Evolutionary conservation across 2,329 filamentous ascomycete genomes (phyloP).

Genomic region (Chrysoporthe puriensis): DNA sequence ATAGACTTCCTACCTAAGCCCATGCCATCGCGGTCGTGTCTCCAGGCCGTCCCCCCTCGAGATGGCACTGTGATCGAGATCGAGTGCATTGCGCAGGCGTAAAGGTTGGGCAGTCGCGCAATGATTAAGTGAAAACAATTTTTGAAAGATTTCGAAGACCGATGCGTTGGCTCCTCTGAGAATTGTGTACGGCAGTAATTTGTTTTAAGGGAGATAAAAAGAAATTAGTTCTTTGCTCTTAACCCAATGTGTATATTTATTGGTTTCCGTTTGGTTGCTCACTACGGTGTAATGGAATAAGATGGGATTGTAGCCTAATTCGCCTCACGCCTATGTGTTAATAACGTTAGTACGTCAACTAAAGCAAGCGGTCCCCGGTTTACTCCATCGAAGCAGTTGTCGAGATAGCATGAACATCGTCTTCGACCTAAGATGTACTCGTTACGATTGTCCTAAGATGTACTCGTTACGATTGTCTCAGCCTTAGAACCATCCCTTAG

Average conservation of each 20-base stretch:
- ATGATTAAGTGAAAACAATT: neutral
- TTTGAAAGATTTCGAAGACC: too few relatives aligned
- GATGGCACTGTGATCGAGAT: constrained; percentile 48
- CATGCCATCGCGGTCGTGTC: constrained; percentile 47
- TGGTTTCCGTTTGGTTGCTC: too few relatives aligned
- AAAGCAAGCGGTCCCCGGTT: neutral
- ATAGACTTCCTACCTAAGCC: constrained; percentile 45
- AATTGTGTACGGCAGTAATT: too few relatives aligned
- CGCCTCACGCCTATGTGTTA: neutral
- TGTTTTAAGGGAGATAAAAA: too few relatives aligned
- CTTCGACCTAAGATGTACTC: neutral
- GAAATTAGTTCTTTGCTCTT: neutral
- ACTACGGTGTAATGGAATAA: too few relatives aligned
- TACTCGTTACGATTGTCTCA: neutral
- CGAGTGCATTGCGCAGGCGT: constrained; percentile 48
- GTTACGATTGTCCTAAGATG: neutral
- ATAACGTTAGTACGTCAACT: neutral
- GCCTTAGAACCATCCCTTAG: neutral
- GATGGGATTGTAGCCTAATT: too few relatives aligned
- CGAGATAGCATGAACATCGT: neutral
- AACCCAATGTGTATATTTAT: too few relatives aligned
- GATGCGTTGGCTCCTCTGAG: too few relatives aligned
- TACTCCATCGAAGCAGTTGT: neutral
- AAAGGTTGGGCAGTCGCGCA: constrained; percentile 1
- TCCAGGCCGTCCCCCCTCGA: constrained; percentile 45